Evolutionary conservation across 2,329 filamentous ascomycete genomes (phyloP).

Genomic region (Penicillium sp.): DNA sequence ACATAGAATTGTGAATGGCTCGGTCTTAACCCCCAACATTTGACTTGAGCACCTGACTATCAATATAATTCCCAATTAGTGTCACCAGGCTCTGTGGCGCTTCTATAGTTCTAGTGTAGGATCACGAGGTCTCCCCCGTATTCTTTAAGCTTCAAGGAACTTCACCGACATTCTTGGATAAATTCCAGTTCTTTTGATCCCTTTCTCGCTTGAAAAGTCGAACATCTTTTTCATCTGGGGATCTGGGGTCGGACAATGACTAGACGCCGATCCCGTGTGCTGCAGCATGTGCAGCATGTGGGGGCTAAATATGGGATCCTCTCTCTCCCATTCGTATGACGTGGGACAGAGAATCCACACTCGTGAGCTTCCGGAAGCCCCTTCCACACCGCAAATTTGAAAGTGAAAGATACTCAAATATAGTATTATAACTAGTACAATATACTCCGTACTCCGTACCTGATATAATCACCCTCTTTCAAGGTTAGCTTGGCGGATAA

Average conservation of each 20-base stretch:
- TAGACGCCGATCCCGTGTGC: background rate
- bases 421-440: no score
- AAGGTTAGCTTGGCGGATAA: background rate
- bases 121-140: background rate
- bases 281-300: background rate
- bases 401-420: background rate
- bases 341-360: background rate
- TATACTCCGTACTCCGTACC: no score
- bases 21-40: background rate
- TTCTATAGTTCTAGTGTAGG: background rate
- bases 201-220: background rate
- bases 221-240: background rate
- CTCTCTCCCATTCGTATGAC: background rate
- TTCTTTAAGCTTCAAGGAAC: background rate
- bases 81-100: conserved; percentile 1
- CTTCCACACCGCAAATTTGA: conserved; percentile 3
- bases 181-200: background rate
- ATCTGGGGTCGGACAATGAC: background rate
- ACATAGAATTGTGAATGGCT: conserved; percentile 4
- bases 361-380: background rate
- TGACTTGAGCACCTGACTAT: conserved; percentile 3
- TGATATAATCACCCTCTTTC: background rate
- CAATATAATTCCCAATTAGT: background rate
- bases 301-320: background rate
- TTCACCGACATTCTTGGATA: background rate